Percentiles rank a stretch among this genome's conserved stretches.
Conservation (phyloP, 2,329 filamentous ascomycete genomes). For the Aspergillus vadensis region DNA sequence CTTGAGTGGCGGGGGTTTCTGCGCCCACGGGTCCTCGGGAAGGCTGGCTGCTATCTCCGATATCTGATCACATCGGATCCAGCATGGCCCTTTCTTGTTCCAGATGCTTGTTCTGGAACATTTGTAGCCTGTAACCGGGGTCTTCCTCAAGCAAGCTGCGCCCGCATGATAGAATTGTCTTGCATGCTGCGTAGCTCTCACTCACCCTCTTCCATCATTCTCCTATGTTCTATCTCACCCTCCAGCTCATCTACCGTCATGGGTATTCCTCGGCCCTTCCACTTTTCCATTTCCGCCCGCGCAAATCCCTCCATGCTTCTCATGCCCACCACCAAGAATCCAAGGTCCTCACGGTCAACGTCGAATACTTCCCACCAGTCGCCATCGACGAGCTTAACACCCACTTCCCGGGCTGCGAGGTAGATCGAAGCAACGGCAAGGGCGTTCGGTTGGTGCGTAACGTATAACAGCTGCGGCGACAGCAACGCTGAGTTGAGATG, state of each 20-base stretch:
- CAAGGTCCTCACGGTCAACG: slow-evolving; percentile 88
- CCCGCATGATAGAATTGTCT: neutral
- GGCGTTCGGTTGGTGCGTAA: slow-evolving; percentile 86
- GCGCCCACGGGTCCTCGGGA: neutral
- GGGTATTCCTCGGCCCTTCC: slow-evolving; percentile 57
- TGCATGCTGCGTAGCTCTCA: slow-evolving; percentile 27
- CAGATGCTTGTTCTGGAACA: neutral
- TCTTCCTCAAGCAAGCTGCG: neutral
- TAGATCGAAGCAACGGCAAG: slow-evolving; percentile 90
- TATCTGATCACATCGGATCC: neutral
- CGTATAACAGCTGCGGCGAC: slow-evolving; percentile 83
- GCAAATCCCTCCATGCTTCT: slow-evolving; percentile 75
- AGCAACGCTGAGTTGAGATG: slow-evolving; percentile 85
- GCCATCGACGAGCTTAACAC: slow-evolving; percentile 74
- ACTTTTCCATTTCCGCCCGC: slow-evolving; percentile 58
- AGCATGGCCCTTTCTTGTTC: neutral
- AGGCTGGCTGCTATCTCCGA: neutral
- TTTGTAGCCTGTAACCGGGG: neutral
- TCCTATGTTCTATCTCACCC: slow-evolving; percentile 59
- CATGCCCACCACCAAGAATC: slow-evolving; percentile 86
- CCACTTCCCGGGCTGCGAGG: slow-evolving; percentile 76
- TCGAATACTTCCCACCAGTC: slow-evolving; percentile 99
- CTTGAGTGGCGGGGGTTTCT: neutral
- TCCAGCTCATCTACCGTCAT: slow-evolving; percentile 62
- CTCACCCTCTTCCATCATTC: slow-evolving; percentile 44